Conservation (phyloP, 257 asterid genomes). For the Leonotis leonurus region DNA sequence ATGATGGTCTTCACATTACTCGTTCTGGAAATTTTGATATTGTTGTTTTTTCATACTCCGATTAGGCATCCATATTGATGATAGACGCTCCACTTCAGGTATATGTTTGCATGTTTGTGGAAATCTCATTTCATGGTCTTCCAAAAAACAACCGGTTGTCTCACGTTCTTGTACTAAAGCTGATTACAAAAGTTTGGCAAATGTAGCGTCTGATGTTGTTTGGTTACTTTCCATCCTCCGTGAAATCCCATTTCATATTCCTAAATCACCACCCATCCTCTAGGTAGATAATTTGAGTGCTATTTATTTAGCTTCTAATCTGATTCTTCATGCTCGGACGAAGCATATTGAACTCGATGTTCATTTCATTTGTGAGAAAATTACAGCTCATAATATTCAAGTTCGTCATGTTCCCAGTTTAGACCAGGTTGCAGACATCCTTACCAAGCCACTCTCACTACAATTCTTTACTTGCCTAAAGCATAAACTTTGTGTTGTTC, state of each 20-base stretch:
- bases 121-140: background rate
- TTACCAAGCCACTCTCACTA: background rate
- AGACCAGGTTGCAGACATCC: background rate
- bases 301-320: background rate
- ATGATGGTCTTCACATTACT: too few species aligned
- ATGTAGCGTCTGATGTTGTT: accelerated
- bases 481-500: background rate
- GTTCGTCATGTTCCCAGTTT: background rate
- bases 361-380: background rate
- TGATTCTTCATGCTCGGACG: background rate
- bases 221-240: background rate
- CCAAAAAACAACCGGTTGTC: background rate
- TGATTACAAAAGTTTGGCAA: background rate
- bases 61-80: too few species aligned
- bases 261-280: background rate
- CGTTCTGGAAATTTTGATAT: too few species aligned
- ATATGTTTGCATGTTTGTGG: too few species aligned
- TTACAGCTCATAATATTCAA: accelerated
- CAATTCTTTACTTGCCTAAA: background rate
- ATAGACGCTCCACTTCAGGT: too few species aligned
- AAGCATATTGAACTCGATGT: background rate
- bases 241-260: background rate
- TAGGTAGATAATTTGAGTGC: background rate
- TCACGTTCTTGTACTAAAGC: background rate
- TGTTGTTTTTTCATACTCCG: too few species aligned